A percentile compares a stretch with the other conserved stretches of the same genome.
phyloP scores from a whole-genome alignment of 352 stramenopile species.

The Pythium rishiriense region DNA sequence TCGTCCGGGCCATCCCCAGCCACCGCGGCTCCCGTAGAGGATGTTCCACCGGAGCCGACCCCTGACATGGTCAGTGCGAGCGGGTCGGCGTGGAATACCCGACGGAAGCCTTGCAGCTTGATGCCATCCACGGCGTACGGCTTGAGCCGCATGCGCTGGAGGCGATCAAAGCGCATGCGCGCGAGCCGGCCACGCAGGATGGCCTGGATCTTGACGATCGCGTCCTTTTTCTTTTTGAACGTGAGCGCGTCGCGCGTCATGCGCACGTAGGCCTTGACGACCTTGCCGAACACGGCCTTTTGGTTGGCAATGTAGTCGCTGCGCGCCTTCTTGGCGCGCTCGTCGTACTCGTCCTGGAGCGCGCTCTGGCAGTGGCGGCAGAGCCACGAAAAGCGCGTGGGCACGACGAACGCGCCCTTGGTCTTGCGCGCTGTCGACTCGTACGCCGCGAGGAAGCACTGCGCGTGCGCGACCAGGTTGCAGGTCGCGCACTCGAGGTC shows the following conservation, averaged over 20 bases:
- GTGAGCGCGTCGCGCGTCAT: constrained; percentile 60
- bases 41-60: too few relatives aligned
- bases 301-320: constrained; percentile 45
- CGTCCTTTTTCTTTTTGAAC: constrained; percentile 62
- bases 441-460: constrained; percentile 52
- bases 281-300: constrained; percentile 48
- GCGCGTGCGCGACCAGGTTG: constrained; percentile 62
- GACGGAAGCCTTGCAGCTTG: constrained; percentile 28
- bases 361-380: constrained; percentile 49
- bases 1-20: constrained; percentile 32
- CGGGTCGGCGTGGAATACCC: background rate
- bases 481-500: constrained; percentile 69
- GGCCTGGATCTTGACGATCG: constrained; percentile 59
- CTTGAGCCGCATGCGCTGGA: constrained; percentile 58
- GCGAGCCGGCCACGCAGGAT: constrained; percentile 49
- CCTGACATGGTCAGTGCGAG: background rate
- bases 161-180: constrained; percentile 42
- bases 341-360: constrained; percentile 62
- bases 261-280: constrained; percentile 62
- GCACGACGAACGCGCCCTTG: constrained; percentile 57
- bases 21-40: background rate
- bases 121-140: constrained; percentile 54
- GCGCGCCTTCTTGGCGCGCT: constrained; percentile 38
- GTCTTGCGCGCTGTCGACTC: constrained; percentile 36
- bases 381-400: constrained; percentile 58